Evolutionary conservation across 1,284 basidiomycete species (phyloP).

Genomic region (Waitea zeae): DNA sequence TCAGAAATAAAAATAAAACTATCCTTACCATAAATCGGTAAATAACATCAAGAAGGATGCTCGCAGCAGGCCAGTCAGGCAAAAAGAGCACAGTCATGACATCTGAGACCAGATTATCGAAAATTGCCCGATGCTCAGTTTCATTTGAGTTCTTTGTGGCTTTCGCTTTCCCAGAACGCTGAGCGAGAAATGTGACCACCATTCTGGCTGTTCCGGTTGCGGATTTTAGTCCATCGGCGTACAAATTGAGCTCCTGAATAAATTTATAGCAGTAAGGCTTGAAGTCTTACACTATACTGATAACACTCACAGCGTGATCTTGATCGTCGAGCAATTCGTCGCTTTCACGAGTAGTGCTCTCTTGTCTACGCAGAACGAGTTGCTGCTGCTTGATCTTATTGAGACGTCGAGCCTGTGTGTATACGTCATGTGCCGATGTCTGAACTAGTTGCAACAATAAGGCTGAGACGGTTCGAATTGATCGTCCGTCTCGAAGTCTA

Average conservation of each 20-base stretch:
- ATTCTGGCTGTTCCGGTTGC: constrained; percentile 73
- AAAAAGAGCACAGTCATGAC: constrained; percentile 79
- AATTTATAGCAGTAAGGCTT: constrained; percentile 3
- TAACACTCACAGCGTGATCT: constrained; percentile 41
- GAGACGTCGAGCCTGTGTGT: constrained; percentile 39
- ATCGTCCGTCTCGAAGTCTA: constrained; percentile 64
- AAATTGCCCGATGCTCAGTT: constrained; percentile 78
- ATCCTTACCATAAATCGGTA: constrained; percentile 66
- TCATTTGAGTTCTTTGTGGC: constrained; percentile 78
- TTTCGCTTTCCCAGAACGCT: constrained; percentile 74
- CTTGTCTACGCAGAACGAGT: constrained; percentile 40
- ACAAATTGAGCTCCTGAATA: constrained; percentile 45
- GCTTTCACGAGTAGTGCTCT: constrained; percentile 28
- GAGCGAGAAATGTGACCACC: constrained; percentile 73
- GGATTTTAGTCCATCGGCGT: constrained; percentile 51
- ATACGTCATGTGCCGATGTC: constrained; percentile 73
- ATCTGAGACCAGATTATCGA: constrained; percentile 83
- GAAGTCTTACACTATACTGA: neutral
- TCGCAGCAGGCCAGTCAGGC: constrained; percentile 94
- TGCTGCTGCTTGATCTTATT: constrained; percentile 43
- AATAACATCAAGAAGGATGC: constrained; percentile 60
- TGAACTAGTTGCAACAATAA: constrained; percentile 91
- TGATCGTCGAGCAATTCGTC: constrained; percentile 43
- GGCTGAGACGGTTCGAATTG: constrained; percentile 86
- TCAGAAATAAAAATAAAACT: neutral